Base-by-base conservation (phyloP, 768 basidiomycete species). In the Boletus sp. region DNA sequence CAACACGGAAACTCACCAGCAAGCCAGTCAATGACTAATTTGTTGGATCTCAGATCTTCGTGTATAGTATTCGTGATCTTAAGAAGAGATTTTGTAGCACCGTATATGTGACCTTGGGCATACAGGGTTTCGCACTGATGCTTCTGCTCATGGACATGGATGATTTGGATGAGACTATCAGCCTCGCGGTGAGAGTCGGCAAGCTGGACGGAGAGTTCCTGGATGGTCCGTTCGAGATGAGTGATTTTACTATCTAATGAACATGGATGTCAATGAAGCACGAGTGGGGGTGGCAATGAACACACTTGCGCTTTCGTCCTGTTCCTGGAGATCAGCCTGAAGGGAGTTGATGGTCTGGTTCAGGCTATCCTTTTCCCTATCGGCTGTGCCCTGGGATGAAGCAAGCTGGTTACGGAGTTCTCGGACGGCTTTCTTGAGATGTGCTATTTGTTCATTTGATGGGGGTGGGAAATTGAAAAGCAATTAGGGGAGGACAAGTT, bases 121-220 rank as follows among this genome's bases (percentile, higher is more conserved):
- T 32, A 64, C 20, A 60, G 20, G 1, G 18, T 3, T 36, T 64
- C 52, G 2, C 63, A 60, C 0, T 41, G 50, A n/a, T 54, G 35
- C 9, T 46, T 59, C 18, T 59, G 24, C 7, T 59, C 46, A 10
- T 63, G 57, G 1, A 35, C 36, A 39, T 1, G 29, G 6, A 51
- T 47, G 12, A 56, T 24, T n/a, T 7, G 41, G 17, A 28, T 7
- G 6, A 62, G 50, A n/a, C 17, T 30, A 15, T 39, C 24, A 1
- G 30, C 30, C 20, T 36, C 35, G 1, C 8, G 50, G 32, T 35
- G 14, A 10, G 47, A 17, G 2, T 41, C 36, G 24, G 20, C 15
- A 33, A 45, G 36, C 8, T 45, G 50, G 0, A 1, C 5, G 10
- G 6, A 18, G 32, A 56, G 45, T 9, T 56, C 24, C 3, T 57